These are phyloP conservation scores for Saksenaea oblongispora DNA, from an alignment of 371 early-diverging fungal species.

Conservation along the genomic window DNA sequence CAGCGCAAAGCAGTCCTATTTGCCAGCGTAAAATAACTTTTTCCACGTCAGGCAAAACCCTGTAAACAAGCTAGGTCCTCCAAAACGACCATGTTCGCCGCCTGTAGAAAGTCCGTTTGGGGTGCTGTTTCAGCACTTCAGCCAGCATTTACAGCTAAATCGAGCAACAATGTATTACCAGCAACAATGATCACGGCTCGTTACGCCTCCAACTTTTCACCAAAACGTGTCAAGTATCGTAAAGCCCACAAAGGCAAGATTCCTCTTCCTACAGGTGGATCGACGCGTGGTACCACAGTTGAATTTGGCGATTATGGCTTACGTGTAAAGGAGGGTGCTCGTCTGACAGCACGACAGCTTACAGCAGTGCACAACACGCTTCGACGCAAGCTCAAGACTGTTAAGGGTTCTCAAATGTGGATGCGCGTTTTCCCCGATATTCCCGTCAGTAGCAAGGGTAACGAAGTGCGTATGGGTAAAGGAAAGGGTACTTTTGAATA, in stretches of 20 bases:
- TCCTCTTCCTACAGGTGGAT: constrained; percentile 80
- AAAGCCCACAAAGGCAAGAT: constrained; percentile 91
- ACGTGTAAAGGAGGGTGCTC: constrained; percentile 80
- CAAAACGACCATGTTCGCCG: neutral
- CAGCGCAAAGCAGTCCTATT: neutral
- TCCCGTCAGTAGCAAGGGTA: constrained; percentile 90
- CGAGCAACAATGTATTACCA: neutral
- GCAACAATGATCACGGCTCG: constrained; percentile 25
- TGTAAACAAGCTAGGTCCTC: neutral
- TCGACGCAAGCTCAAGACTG: constrained; percentile 79
- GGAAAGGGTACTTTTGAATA: constrained; percentile 95
- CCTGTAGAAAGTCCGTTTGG: neutral
- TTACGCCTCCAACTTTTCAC: constrained; percentile 69
- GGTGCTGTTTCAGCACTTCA: neutral
- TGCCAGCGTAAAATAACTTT: too few species aligned
- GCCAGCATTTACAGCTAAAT: neutral
- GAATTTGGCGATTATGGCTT: constrained; percentile 91
- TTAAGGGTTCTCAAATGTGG: constrained; percentile 88
- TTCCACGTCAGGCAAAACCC: too few species aligned
- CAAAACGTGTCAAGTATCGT: constrained; percentile 78
- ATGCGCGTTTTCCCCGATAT: constrained; percentile 91
- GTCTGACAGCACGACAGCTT: constrained; percentile 83
- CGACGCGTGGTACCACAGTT: constrained; percentile 84
- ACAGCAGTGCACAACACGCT: constrained; percentile 77
- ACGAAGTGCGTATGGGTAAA: constrained; percentile 96